Percentiles rank a stretch among this genome's conserved stretches.
phyloP scores from a whole-genome alignment of 495 filamentous ascomycete genomes.

The Xylaria scruposa region DNA sequence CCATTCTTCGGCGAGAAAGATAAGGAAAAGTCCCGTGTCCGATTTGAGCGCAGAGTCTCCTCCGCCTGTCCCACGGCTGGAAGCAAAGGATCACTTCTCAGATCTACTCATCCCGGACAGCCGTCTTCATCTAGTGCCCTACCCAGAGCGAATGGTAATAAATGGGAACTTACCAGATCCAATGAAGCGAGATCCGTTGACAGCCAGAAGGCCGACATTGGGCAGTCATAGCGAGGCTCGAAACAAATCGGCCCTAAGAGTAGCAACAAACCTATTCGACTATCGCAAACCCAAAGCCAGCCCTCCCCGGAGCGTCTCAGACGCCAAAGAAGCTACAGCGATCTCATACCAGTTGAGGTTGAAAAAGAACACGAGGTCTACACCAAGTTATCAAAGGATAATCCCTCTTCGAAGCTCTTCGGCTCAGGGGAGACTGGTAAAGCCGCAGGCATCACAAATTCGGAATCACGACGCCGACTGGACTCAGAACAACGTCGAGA shows the following conservation, averaged over 20 bases:
- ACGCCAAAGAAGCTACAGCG: conserved; percentile 35
- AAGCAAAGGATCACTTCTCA: conserved; percentile 33
- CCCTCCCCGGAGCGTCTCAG: not conserved
- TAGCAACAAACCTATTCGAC: conserved; percentile 29
- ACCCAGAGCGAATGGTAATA: conserved; percentile 17
- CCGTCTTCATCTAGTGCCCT: conserved; percentile 35
- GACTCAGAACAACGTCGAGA: conserved; percentile 31
- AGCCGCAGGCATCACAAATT: conserved; percentile 32
- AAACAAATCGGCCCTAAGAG: conserved; percentile 24
- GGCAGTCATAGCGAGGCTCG: conserved; percentile 11
- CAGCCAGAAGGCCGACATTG: not conserved
- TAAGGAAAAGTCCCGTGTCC: conserved; percentile 20
- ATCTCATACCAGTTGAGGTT: conserved; percentile 44
- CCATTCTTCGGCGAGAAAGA: conserved; percentile 21
- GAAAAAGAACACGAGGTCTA: conserved; percentile 37
- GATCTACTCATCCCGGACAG: conserved; percentile 38
- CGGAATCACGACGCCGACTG: conserved; percentile 34
- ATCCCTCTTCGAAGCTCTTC: conserved; percentile 30
- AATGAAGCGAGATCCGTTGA: not conserved
- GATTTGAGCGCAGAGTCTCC: conserved; percentile 22
- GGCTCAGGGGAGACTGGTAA: conserved; percentile 24
- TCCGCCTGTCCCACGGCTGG: not conserved
- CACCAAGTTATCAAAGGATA: conserved; percentile 31
- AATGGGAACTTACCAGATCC: not conserved
- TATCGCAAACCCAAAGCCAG: not conserved